phyloP scores from a whole-genome alignment of 1,284 basidiomycete species.

The Violaceomyces palustris region DNA sequence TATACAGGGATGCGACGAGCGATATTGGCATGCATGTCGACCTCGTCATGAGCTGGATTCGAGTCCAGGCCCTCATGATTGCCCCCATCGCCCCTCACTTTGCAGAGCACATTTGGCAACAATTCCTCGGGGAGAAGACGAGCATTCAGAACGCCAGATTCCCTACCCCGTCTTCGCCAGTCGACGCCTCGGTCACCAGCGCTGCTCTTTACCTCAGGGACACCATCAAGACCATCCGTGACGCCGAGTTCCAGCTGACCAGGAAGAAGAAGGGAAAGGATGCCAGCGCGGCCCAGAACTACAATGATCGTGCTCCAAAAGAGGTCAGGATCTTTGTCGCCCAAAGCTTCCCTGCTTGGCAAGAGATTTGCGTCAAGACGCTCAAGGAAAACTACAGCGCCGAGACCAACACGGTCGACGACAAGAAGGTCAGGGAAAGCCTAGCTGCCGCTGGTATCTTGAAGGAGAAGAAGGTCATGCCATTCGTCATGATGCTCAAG shows the following conservation, averaged over 20 bases:
- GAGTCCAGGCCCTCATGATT: constrained; percentile 71
- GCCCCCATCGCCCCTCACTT: constrained; percentile 91
- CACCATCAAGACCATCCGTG: constrained; percentile 81
- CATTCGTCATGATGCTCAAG: constrained; percentile 89
- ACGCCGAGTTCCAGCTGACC: constrained; percentile 63
- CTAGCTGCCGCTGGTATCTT: constrained; percentile 73
- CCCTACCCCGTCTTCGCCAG: constrained; percentile 61
- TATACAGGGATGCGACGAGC: constrained; percentile 87
- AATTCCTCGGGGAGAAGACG: constrained; percentile 66
- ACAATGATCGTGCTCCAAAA: constrained; percentile 59
- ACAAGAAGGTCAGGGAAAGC: constrained; percentile 69
- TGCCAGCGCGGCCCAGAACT: constrained; percentile 27
- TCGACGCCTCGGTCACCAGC: constrained; percentile 58
- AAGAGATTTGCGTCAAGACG: constrained; percentile 72
- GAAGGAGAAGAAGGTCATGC: constrained; percentile 95
- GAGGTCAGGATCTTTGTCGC: constrained; percentile 84
- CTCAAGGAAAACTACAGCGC: constrained; percentile 68
- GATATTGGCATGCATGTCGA: constrained; percentile 79
- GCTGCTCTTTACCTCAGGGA: constrained; percentile 73
- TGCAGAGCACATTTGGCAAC: constrained; percentile 80
- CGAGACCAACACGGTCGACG: constrained; percentile 68
- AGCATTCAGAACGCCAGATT: constrained; percentile 78
- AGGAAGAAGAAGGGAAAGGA: constrained; percentile 41
- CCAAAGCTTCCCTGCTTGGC: constrained; percentile 87
- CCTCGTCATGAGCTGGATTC: constrained; percentile 72